Evolutionary conservation across 192 early-diverging fungal genomes (phyloP).

Genomic region (Helicostylum pulchrum): DNA sequence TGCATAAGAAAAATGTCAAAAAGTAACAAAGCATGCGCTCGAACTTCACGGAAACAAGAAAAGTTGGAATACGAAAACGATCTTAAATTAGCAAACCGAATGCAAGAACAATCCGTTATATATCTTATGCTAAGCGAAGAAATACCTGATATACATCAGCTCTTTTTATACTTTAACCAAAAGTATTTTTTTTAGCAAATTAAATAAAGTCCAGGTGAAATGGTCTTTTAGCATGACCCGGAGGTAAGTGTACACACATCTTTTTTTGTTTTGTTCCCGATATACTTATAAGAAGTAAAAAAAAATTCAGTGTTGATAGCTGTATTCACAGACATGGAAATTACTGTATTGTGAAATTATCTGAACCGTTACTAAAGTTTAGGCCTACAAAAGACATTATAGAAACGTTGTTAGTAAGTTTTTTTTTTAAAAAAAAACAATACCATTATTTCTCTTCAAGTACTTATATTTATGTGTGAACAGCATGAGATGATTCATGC

Average conservation of each 20-base stretch:
- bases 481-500: slow-evolving; percentile 73
- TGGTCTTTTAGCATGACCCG: too few species aligned
- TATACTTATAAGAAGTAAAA: too few species aligned
- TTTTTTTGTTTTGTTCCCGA: too few species aligned
- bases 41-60: too few species aligned
- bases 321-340: slow-evolving; percentile 49
- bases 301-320: slow-evolving; percentile 57
- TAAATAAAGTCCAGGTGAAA: neutral
- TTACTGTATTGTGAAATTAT: slow-evolving; percentile 52
- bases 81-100: neutral
- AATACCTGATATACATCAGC: too few species aligned
- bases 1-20: too few species aligned
- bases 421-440: too few species aligned
- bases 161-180: neutral
- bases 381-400: slow-evolving; percentile 55
- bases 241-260: too few species aligned
- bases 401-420: slow-evolving; percentile 52
- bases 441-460: neutral
- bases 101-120: neutral
- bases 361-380: slow-evolving; percentile 66
- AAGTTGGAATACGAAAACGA: neutral
- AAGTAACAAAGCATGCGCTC: too few species aligned
- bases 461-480: too few species aligned
- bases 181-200: neutral
- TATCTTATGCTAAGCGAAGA: too few species aligned